phyloP scores from a whole-genome alignment of 306 rosid species.

The Oemleria cerasiformis region DNA sequence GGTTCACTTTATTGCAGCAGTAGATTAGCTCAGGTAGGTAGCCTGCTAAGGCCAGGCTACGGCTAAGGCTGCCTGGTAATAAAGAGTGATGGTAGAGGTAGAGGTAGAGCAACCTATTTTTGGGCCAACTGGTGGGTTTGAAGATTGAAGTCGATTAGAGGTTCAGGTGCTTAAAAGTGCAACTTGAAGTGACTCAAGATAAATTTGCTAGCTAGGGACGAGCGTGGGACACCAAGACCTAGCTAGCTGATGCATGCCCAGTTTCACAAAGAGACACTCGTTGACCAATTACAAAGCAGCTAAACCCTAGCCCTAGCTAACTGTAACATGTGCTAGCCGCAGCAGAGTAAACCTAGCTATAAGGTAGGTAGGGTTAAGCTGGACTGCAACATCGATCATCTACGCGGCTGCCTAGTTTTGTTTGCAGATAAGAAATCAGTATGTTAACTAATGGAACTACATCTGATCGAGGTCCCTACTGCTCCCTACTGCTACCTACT shows the following conservation, averaged over 20 bases:
- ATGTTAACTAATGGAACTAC: slow-evolving; percentile 33
- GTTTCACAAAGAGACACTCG: slow-evolving; percentile 32
- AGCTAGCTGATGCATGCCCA: not conserved
- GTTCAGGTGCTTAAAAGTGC: slow-evolving; percentile 49
- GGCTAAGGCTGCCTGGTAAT: not conserved
- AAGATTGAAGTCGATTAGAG: slow-evolving; percentile 27
- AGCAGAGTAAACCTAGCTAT: slow-evolving; percentile 12
- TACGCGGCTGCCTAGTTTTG: slow-evolving; percentile 13
- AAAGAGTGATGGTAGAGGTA: not conserved
- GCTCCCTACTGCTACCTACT: not conserved
- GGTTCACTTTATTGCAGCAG: not conserved
- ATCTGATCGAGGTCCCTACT: slow-evolving; percentile 15
- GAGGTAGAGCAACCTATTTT: slow-evolving; percentile 25
- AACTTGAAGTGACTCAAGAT: slow-evolving; percentile 28
- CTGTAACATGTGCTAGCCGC: not conserved
- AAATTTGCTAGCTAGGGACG: not conserved
- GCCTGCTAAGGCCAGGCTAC: not conserved
- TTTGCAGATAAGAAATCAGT: slow-evolving; percentile 16
- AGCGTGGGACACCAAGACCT: slow-evolving; percentile 24
- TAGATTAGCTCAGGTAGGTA: too few species aligned
- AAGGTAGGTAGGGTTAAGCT: slow-evolving; percentile 39
- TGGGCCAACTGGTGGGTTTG: slow-evolving; percentile 36
- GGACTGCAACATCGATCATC: slow-evolving; percentile 35
- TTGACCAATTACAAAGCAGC: slow-evolving; percentile 30
- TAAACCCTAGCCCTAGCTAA: slow-evolving; percentile 10